Evolutionary conservation across 495 filamentous ascomycete species (phyloP), one percentile per base, ranked within the genome.

Genomic region (Tetracladium marchalianum): DNA sequence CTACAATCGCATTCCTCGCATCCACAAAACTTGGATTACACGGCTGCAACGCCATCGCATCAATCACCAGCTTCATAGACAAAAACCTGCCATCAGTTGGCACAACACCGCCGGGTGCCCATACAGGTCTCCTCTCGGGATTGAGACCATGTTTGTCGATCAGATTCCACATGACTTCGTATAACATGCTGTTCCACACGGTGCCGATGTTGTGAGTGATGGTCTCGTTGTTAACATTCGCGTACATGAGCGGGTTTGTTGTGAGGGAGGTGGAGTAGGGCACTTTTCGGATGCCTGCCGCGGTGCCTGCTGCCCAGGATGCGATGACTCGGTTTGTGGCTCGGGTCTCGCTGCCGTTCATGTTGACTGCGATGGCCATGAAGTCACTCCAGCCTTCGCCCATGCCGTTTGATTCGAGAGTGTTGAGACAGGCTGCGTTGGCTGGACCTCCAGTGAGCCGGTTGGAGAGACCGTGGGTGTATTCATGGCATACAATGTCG

Each of bases 381-480:
- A 72, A 75, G 53, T 77, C 73, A 27, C 68, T 61, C 73, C 73
- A 76, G 36, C 73, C 73, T 46, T 76, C 73, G 35, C 73, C 71
- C 72, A 76, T 72, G 40, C 73, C 71, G 19, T 69, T 66, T 1
- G 66, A 57, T 51, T 77, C 71, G 10, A 60, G 50, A 3, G 55
- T 54, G 37, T 53, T 57, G 35, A 77, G 61, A 47, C 71, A 76
- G 57, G 60, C 61, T 18, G 66, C 54, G 57, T 70, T 75, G 18
- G 62, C 55, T 0, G 73, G 71, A 6, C 73, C 73, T 31, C 73
- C 73, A n/a, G 73, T 77, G 11, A 77, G 67, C n/a, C 73, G 71
- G 53, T 61, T 75, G 15, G 70, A 74, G 32, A 66, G 57, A 18
- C 62, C 62, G 39, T 73, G 54, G 18, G 62, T 62, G 46, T 62